A percentile compares a stretch with the other conserved stretches of the same genome.
Conservation (phyloP, 2,329 filamentous ascomycete genomes). For the Colletotrichum orbiculare region DNA sequence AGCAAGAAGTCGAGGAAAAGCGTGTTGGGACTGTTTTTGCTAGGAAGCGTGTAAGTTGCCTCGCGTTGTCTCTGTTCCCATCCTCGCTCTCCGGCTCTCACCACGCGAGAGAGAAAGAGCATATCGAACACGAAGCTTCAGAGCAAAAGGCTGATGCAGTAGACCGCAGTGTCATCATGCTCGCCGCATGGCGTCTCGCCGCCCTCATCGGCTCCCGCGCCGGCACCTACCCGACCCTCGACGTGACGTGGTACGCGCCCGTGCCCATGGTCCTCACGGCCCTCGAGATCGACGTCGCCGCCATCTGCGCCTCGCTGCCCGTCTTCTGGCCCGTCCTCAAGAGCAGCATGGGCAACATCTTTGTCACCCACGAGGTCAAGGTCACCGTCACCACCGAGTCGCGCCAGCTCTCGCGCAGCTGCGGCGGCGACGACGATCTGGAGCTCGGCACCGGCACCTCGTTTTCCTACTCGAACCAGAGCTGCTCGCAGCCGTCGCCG, state of each 20-base stretch:
- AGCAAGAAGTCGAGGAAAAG: slow-evolving; percentile 45
- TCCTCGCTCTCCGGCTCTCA: too few species aligned
- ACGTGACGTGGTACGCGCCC: slow-evolving; percentile 50
- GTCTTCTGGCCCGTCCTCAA: slow-evolving; percentile 40
- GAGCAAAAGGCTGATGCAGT: neutral
- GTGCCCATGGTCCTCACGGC: slow-evolving; percentile 45
- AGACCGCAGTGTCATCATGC: slow-evolving; percentile 9
- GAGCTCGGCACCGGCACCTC: slow-evolving; percentile 2
- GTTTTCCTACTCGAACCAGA: slow-evolving; percentile 5
- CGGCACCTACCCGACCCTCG: slow-evolving; percentile 46
- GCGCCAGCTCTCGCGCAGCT: neutral
- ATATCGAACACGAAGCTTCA: too few species aligned
- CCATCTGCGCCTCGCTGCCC: slow-evolving; percentile 31
- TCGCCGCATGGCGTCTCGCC: slow-evolving; percentile 46
- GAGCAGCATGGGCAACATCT: slow-evolving; percentile 45
- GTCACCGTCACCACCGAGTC: slow-evolving; percentile 36
- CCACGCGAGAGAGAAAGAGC: too few species aligned
- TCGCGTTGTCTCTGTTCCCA: neutral
- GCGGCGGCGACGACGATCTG: slow-evolving; percentile 27
- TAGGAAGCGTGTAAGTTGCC: slow-evolving; percentile 46
- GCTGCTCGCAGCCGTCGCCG: slow-evolving; percentile 4
- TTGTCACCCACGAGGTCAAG: slow-evolving; percentile 49
- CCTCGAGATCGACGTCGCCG: slow-evolving; percentile 45
- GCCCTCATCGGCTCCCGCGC: slow-evolving; percentile 44
- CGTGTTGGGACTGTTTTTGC: slow-evolving; percentile 43